These are phyloP conservation scores for Claviceps pusilla DNA, from an alignment of 2,329 filamentous ascomycete species.

Conservation along the genomic window DNA sequence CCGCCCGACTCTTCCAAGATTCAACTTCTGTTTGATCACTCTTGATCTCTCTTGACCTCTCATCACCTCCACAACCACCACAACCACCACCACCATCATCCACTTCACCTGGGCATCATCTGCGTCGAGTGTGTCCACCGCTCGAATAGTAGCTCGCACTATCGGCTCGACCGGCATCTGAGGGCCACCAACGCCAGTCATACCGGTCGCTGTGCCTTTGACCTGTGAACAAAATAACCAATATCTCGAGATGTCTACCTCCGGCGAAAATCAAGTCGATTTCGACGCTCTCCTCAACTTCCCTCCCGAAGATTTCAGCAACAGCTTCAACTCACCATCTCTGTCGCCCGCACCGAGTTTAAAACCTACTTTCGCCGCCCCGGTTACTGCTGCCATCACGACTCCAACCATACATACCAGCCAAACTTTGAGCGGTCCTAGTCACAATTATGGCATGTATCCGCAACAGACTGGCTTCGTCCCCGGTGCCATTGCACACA, in stretches of 20 bases:
- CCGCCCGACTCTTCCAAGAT: too few relatives aligned
- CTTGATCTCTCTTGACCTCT: neutral
- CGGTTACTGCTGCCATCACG: slow-evolving; percentile 35
- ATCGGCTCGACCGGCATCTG: neutral
- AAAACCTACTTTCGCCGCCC: slow-evolving; percentile 38
- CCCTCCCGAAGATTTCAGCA: slow-evolving; percentile 43
- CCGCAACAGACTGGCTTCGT: slow-evolving; percentile 91
- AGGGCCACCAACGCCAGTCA: slow-evolving; percentile 2
- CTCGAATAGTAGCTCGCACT: neutral
- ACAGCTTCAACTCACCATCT: slow-evolving; percentile 43
- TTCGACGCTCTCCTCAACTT: slow-evolving; percentile 46
- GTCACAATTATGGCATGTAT: slow-evolving; percentile 89
- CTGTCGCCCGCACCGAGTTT: slow-evolving; percentile 38
- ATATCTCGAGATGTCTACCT: slow-evolving; percentile 21
- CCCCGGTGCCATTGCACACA: slow-evolving; percentile 64
- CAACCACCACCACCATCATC: neutral
- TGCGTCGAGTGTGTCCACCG: neutral
- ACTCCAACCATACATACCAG: slow-evolving; percentile 40
- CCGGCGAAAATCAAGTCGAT: slow-evolving; percentile 31
- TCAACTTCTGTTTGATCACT: neutral
- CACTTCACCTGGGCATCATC: neutral
- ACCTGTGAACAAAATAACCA: neutral
- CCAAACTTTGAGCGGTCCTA: slow-evolving; percentile 59
- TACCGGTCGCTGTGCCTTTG: slow-evolving; percentile 1
- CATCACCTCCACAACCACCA: neutral